Evolutionary conservation across 768 basidiomycete species (phyloP), one percentile per base, ranked within the genome.

Genomic region (Phlebiopsis flavidoalba): DNA sequence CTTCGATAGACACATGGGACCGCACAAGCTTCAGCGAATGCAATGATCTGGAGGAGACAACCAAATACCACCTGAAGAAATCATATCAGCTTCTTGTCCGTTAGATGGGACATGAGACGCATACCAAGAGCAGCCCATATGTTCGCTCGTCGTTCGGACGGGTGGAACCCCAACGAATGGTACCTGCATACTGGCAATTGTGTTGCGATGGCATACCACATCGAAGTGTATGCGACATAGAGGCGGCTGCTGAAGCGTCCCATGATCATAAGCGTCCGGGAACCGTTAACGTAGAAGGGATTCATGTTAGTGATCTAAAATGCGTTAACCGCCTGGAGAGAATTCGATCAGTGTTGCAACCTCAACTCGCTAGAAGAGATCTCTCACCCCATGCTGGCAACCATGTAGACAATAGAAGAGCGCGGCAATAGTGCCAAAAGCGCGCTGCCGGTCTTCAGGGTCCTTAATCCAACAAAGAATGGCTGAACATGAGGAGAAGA

Each of bases 221-320:
- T n/a, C 1, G 94, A 88, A 19, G 92, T 97, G 74, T 98, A 99
- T 3, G 89, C 92, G 12, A 95, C 87, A 73, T 99, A 99, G 53
- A 99, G 83, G 24, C 94, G 87, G 69, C 83, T 87, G 63, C 88
- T 93, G 80, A 86, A 99, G 52, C 97, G 87, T 19, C 95, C 95
- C 97, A 98, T 99, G 36, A 98, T 78, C 58, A 98, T 84, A 59
- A 99, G 87, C 37, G 92, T 88, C n/a, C 98, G 83, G 0, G 93
- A 91, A n/a, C n/a, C n/a, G n/a, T n/a, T n/a, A n/a, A 31, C 6
- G 68, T 99, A 97, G 1, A 99, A 77, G 40, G 97, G 97, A 61
- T 98, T 95, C 96, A 99, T 99, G 81, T 99, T 99, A 50, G 97
- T 99, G 74, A 99, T 99, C n/a, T n/a, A n/a, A 82, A 99, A 99